Percentiles rank a stretch among this genome's conserved stretches.
These are phyloP conservation scores for Digitaria exilis DNA, from an alignment of 202 grass and related monocot genomes.

Conservation along the genomic window DNA sequence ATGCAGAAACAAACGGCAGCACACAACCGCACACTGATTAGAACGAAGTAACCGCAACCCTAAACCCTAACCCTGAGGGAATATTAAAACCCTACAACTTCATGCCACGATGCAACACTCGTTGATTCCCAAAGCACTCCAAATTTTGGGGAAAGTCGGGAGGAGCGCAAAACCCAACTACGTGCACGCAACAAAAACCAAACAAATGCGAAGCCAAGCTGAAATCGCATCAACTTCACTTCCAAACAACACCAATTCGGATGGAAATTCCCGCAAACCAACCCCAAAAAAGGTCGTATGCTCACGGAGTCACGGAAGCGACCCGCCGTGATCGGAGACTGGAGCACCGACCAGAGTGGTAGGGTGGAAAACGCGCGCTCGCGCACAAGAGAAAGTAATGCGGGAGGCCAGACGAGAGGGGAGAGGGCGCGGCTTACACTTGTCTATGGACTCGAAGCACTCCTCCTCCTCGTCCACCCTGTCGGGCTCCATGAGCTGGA, in stretches of 20 bases:
- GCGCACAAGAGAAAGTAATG: neutral
- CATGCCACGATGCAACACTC: neutral
- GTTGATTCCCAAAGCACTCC: neutral
- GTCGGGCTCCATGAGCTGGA: conserved; percentile 84
- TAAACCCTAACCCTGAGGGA: too few relatives aligned
- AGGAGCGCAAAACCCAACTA: neutral
- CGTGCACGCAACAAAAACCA: neutral
- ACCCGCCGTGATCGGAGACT: neutral
- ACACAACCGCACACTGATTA: neutral
- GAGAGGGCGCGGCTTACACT: conserved; percentile 47
- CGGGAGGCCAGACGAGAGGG: neutral
- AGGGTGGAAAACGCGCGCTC: neutral
- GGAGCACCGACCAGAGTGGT: neutral
- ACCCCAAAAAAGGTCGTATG: neutral
- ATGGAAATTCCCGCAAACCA: neutral
- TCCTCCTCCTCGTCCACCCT: conserved; percentile 76
- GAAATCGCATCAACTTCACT: neutral
- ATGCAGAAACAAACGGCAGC: neutral
- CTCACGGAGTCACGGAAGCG: neutral
- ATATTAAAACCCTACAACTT: neutral
- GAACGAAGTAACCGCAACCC: neutral
- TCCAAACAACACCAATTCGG: neutral
- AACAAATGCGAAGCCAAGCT: neutral
- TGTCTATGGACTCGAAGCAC: conserved; percentile 90
- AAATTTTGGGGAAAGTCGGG: conserved; percentile 18